Conservation (phyloP, 805 yeast species). For the Yueomyces sinensis region DNA sequence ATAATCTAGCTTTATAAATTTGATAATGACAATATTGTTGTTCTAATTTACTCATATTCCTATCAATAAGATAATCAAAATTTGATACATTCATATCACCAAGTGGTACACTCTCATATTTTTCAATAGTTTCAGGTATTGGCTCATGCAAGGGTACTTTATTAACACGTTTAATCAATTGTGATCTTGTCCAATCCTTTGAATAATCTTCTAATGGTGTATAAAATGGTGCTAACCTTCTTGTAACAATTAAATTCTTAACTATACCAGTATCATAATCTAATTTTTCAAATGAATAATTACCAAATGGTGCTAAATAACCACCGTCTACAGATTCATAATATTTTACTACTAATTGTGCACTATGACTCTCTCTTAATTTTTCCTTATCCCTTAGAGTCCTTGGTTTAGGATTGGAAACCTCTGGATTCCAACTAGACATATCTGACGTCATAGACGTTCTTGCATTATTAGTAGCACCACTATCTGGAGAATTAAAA, state of each 20-base stretch:
- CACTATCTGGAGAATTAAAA: too few species aligned
- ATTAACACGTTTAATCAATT: slow-evolving; percentile 39
- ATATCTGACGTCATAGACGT: slow-evolving; percentile 13
- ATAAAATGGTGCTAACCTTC: slow-evolving; percentile 80
- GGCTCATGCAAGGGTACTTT: slow-evolving; percentile 46
- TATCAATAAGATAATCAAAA: slow-evolving; percentile 21
- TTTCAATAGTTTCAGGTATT: slow-evolving; percentile 25
- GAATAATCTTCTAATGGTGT: slow-evolving; percentile 79
- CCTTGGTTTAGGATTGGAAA: slow-evolving; percentile 6
- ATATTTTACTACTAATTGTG: slow-evolving; percentile 43
- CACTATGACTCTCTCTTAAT: slow-evolving; percentile 39
- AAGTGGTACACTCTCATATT: slow-evolving; percentile 22
- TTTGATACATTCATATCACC: slow-evolving; percentile 16
- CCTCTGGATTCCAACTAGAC: slow-evolving; percentile 6
- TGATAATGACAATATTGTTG: slow-evolving; percentile 17
- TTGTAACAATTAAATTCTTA: slow-evolving; percentile 48
- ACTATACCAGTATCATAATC: slow-evolving; percentile 69
- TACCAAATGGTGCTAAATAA: slow-evolving; percentile 80
- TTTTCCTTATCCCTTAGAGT: slow-evolving; percentile 42
- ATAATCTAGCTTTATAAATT: slow-evolving; percentile 23
- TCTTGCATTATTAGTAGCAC: slow-evolving; percentile 8
- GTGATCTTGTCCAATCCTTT: slow-evolving; percentile 55
- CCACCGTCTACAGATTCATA: slow-evolving; percentile 89
- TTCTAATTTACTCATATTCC: slow-evolving; percentile 17
- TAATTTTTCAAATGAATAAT: slow-evolving; percentile 56